Percentiles rank a stretch among this genome's conserved stretches.
phyloP scores from a whole-genome alignment of 1,139 yeast species.

The Geotrichum carabidarum region DNA sequence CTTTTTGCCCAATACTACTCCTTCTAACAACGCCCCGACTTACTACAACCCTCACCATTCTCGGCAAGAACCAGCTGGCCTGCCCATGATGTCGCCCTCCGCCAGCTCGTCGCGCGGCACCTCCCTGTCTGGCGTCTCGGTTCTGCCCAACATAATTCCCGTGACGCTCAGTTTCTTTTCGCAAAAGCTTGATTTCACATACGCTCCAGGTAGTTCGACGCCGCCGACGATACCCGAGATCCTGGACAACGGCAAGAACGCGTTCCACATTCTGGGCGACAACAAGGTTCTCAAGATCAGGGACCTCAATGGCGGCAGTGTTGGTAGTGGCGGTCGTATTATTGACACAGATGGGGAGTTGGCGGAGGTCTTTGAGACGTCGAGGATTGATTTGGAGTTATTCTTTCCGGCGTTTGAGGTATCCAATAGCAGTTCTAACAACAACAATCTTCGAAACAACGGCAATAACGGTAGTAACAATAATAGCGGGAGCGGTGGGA shows the following conservation, averaged over 20 bases:
- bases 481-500: no score
- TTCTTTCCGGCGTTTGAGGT: conserved; percentile 16
- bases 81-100: conserved; percentile 5
- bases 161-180: conserved; percentile 46
- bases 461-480: no score
- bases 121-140: conserved; percentile 8
- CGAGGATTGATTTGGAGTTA: conserved; percentile 18
- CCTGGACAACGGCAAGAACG: conserved; percentile 62
- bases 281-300: conserved; percentile 38
- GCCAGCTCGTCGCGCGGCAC: conserved; percentile 3
- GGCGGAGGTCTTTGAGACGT: conserved; percentile 31
- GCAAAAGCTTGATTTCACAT: conserved; percentile 51
- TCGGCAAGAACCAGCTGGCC: neutral
- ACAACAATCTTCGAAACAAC: no score
- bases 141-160: conserved; percentile 31
- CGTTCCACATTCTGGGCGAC: conserved; percentile 50
- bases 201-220: conserved; percentile 54
- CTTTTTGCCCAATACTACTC: neutral
- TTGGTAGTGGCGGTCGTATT: conserved; percentile 19
- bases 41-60: neutral
- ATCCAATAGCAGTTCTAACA: neutral
- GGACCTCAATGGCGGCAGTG: conserved; percentile 26
- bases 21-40: neutral
- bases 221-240: conserved; percentile 67
- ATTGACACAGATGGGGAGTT: conserved; percentile 35